Base-by-base conservation (phyloP, 2,329 filamentous ascomycete genomes). In the Lachnellula hyalina region DNA sequence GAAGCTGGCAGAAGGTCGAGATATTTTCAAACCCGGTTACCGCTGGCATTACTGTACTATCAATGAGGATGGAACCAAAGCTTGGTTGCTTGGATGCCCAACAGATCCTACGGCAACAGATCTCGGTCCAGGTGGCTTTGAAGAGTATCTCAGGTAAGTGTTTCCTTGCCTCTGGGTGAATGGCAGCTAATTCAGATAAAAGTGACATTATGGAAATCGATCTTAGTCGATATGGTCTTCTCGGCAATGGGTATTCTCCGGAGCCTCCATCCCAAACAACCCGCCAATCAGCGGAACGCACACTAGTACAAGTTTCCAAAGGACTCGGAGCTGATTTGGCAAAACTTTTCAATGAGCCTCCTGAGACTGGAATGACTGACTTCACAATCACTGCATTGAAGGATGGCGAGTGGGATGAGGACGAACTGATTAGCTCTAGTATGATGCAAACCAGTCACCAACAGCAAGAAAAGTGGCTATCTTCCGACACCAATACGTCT, bases 21-120 rank as follows among this genome's bases (percentile, higher is more conserved):
- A 99, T 68, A 86, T 99, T 35, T 99, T 96, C 73, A 89, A 89
- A 63, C 77, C 85, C 0, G 90, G 88, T n/a, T 97, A 94, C 70
- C 84, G 93, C 56, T 99, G 94, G 94, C 93, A 97, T 71, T 99
- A 99, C 69, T 97, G 94, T 70, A 96, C 91, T 3, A 88, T 96
- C 73, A 95, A 96, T 68, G 86, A 94, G 57, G 90, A 96, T 65
- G 93, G 93, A 5, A 96, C 94, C 6, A 96, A 96, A 69, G 94
- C 91, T 7, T 99, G 94, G 92, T 77, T 99, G 23, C 79, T 99
- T n/a, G 94, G 94, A 8, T 96, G 91, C 66, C 89, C 89, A 2
- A 86, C 89, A 3, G 90, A 96, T 60, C 75, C 79, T 41, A 74
- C 79, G 17, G 77, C 80, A 6, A 83, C 85, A 47, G 86, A 86